Evolutionary conservation across 345 rosid species (phyloP), one percentile per base, ranked within the genome.

Genomic region (Limnanthes douglasii): DNA sequence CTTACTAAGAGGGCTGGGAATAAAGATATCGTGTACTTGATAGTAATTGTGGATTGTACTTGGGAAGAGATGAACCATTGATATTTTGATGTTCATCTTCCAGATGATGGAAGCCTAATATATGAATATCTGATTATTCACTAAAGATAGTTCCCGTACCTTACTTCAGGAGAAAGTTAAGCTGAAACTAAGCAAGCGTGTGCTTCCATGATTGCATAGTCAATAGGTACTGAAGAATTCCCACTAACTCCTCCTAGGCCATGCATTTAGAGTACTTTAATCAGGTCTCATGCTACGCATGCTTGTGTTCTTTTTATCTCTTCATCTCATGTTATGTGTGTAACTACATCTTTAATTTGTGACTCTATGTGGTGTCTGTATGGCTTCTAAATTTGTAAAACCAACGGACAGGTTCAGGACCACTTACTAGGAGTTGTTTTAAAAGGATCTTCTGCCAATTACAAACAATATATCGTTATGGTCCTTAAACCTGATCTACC

Each of bases 361-460:
- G 16, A 32, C 18, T 32, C 37, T 14, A 6, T 3, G 19, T 11
- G 4, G 8, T 11, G 15, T 32, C 37, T 32, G 18, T 23, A 6
- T 15, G 34, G 40, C 4, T 43, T 45, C 34, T 41, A 48, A 41
- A 4, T 60, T 23, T 37, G 17, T 38, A 46, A 46, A n/a, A 41
- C n/a, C 21, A 33, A 53, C 41, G 37, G 39, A 30, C 86, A 79
- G 84, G 79, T 38, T 23, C 73, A 66, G 55, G 94, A 79, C 50
- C 84, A 76, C 61, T 72, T 79, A 37, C 84, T 88, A 19, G 98
- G 98, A 60, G 92, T 72, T 32, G 67, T 84, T 35, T 52, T 88
- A 53, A 75, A 69, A 72, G 48, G 61, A 48, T 39, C 65, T 54
- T 45, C 78, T 37, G 26, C 34, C 42, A 54, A 39, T 40, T 50